Base-by-base conservation (phyloP, 495 filamentous ascomycete species). In the Xylaria flabelliformis region DNA sequence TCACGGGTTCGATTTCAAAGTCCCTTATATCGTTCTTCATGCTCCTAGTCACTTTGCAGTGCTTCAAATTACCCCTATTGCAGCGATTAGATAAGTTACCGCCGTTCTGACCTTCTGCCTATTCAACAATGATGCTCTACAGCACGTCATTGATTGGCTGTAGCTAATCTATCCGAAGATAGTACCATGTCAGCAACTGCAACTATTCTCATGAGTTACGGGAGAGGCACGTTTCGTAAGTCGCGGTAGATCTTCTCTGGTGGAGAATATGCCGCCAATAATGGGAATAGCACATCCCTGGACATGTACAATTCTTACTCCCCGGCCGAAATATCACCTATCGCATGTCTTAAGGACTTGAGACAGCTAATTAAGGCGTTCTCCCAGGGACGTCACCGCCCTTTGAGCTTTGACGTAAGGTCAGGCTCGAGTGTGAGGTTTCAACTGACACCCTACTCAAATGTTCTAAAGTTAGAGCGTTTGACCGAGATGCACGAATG, bases 391-490 rank as follows among this genome's bases (percentile, higher is more conserved):
- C 46, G 7, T n/a, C 46, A n/a, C n/a, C 17, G 46, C 17, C 46
- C 2, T 15, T 32, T 19, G 17, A 12, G 58, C 34, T 10, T 21
- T 36, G 29, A 59, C 21, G 15, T 59, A n/a, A 29, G 55, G 15
- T 59, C 8, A 29, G 55, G 6, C 5, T 58, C 19, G 7, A 61
- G 32, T 44, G 39, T 32, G 21, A 2, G 13, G 21, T 64, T 44
- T 44, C 39, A 6, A 64, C 10, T 44, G 36, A 21, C 39, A 29
- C 39, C 21, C 21, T 44, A 19, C 39, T 12, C 26, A 3, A 19
- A 5, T 44, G n/a, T 42, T 64, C 61, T 64, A 64, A 64, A 64
- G 39, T 64, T 64, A 64, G 61, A 64, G 36, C n/a, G 7, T 1
- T 17, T 2, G 4, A 21, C 19, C 15, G 19, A 39, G 15, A 8